phyloP scores from a whole-genome alignment of 257 asterid genomes.

The Nicotiana attenuata region DNA sequence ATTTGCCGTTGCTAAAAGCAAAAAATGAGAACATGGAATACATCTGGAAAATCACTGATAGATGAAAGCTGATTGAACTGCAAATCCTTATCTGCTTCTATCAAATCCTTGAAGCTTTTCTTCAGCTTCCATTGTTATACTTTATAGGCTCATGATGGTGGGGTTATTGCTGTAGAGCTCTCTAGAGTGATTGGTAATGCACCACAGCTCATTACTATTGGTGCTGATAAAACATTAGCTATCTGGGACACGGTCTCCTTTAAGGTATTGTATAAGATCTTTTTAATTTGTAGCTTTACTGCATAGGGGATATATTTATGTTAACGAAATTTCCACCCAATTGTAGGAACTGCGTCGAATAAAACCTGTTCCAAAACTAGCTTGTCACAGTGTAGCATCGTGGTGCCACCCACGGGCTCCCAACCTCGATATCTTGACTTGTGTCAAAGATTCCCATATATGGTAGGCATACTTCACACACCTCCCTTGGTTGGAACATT shows the following conservation, averaged over 20 bases:
- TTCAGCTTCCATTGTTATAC: slow-evolving; percentile 12
- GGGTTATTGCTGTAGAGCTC: slow-evolving; percentile 94
- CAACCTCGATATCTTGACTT: slow-evolving; percentile 91
- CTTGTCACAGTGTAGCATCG: slow-evolving; percentile 98
- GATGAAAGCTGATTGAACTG: slow-evolving; percentile 8
- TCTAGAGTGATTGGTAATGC: slow-evolving; percentile 90
- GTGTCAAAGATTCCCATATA: slow-evolving; percentile 97
- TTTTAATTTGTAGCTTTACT: not conserved
- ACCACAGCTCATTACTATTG: slow-evolving; percentile 96
- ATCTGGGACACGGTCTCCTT: slow-evolving; percentile 96
- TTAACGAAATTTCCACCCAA: not conserved
- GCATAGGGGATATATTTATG: not conserved
- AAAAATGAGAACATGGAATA: not conserved
- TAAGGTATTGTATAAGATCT: slow-evolving; percentile 48
- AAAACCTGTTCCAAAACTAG: slow-evolving; percentile 91
- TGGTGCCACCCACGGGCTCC: slow-evolving; percentile 99
- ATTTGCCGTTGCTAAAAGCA: not conserved
- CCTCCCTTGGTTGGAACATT: slow-evolving; percentile 13
- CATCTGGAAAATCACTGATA: not conserved
- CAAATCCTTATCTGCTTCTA: not conserved
- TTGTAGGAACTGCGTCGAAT: slow-evolving; percentile 86
- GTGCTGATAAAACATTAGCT: slow-evolving; percentile 93
- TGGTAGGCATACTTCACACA: slow-evolving; percentile 44
- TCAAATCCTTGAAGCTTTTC: not conserved
- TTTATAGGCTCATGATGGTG: slow-evolving; percentile 94